phyloP scores from a whole-genome alignment of 768 basidiomycete species.

The Suillus alpinus region DNA sequence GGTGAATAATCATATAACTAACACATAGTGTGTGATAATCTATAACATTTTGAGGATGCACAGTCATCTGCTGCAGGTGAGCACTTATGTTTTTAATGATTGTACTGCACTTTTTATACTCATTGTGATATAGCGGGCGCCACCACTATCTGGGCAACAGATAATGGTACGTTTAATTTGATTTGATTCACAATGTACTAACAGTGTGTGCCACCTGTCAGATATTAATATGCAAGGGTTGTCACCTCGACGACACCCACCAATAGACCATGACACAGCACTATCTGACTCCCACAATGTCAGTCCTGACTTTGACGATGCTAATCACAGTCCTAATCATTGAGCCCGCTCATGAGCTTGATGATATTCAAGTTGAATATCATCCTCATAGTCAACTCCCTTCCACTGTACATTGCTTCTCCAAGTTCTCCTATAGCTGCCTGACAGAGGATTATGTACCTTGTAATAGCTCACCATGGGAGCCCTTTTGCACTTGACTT shows the following conservation, averaged over 20 bases:
- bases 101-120: neutral
- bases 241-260: neutral
- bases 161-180: too few species aligned
- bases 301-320: neutral
- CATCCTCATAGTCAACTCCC: conserved; percentile 17
- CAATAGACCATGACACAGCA: neutral
- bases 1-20: too few species aligned
- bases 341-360: neutral
- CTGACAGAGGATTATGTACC: neutral
- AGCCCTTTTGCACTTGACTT: conserved; percentile 23
- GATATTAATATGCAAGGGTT: neutral
- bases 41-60: neutral
- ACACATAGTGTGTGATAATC: neutral
- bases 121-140: neutral
- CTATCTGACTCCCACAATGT: neutral
- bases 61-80: neutral
- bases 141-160: neutral
- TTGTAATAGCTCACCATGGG: conserved; percentile 26
- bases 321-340: neutral
- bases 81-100: neutral
- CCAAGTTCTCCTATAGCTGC: conserved; percentile 10
- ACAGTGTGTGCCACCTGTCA: neutral
- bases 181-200: too few species aligned
- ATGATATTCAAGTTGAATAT: conserved; percentile 22
- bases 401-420: conserved; percentile 12